Conservation (phyloP, 768 basidiomycete genomes). For the Mycena crocata region DNA sequence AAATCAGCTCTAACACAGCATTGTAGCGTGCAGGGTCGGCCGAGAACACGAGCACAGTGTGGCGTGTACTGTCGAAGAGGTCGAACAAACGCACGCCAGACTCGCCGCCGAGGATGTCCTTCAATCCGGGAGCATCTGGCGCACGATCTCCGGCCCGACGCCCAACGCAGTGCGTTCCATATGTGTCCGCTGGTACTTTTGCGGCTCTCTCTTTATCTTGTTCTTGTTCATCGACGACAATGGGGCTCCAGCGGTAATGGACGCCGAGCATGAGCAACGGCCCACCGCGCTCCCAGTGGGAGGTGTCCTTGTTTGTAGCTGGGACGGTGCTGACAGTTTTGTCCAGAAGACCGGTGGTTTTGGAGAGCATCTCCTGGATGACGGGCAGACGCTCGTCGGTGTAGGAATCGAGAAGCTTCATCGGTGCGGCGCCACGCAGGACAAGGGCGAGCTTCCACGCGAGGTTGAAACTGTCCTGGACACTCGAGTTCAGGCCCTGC, state of each 20-base stretch:
- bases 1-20: neutral
- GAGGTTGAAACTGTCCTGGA: slow-evolving; percentile 41
- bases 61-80: slow-evolving; percentile 42
- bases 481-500: slow-evolving; percentile 24
- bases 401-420: slow-evolving; percentile 41
- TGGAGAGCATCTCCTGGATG: slow-evolving; percentile 42
- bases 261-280: slow-evolving; percentile 58
- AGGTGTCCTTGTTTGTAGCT: slow-evolving; percentile 16
- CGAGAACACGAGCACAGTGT: slow-evolving; percentile 50
- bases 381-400: slow-evolving; percentile 44
- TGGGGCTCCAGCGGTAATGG: slow-evolving; percentile 64
- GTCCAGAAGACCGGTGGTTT: too few species aligned
- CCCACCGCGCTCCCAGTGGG: slow-evolving; percentile 32
- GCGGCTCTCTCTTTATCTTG: slow-evolving; percentile 29
- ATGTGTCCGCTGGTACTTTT: slow-evolving; percentile 36
- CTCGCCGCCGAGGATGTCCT: slow-evolving; percentile 15
- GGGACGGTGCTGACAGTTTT: too few species aligned
- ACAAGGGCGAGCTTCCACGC: slow-evolving; percentile 47
- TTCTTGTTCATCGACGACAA: slow-evolving; percentile 57
- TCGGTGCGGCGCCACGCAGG: slow-evolving; percentile 27
- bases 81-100: slow-evolving; percentile 37
- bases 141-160: slow-evolving; percentile 9
- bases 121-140: slow-evolving; percentile 53
- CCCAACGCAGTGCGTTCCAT: slow-evolving; percentile 29
- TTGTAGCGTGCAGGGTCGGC: slow-evolving; percentile 4